Conservation (phyloP, 371 early-diverging fungal species). For the Lichtheimia corymbifera region DNA sequence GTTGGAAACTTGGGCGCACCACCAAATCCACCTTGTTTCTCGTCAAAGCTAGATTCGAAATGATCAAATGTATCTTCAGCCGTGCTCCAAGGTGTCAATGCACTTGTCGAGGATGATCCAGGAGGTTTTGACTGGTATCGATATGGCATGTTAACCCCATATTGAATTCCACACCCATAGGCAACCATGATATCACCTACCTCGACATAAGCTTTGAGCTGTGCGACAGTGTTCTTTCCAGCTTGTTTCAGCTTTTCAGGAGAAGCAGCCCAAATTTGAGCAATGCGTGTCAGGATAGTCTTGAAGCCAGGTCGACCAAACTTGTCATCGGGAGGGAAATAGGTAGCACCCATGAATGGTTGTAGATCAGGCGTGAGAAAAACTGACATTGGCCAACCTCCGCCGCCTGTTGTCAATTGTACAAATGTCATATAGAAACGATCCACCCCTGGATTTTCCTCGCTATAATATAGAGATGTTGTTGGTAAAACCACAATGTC, state of each 20-base stretch:
- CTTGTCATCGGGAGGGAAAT: conserved; percentile 62
- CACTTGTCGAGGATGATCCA: neutral
- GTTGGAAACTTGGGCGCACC: conserved; percentile 70
- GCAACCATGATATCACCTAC: conserved; percentile 13
- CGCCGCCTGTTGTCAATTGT: conserved; percentile 55
- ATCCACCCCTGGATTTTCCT: conserved; percentile 71
- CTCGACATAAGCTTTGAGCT: conserved; percentile 39
- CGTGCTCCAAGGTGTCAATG: conserved; percentile 16
- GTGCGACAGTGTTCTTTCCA: conserved; percentile 41
- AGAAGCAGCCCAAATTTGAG: conserved; percentile 44
- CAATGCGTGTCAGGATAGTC: conserved; percentile 45
- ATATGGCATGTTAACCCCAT: neutral
- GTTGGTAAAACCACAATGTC: neutral
- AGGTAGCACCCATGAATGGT: conserved; percentile 71
- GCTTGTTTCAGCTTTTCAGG: conserved; percentile 40
- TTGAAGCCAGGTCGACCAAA: conserved; percentile 57
- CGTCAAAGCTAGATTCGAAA: conserved; percentile 50
- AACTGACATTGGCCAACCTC: conserved; percentile 69
- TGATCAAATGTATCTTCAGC: conserved; percentile 38
- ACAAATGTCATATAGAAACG: conserved; percentile 64
- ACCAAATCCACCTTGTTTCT: conserved; percentile 59
- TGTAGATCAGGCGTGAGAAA: conserved; percentile 66
- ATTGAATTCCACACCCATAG: neutral
- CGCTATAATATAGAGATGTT: conserved; percentile 38
- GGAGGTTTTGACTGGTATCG: conserved; percentile 25